Base-by-base conservation (phyloP, 768 basidiomycete species). In the Trametes sanguinea region DNA sequence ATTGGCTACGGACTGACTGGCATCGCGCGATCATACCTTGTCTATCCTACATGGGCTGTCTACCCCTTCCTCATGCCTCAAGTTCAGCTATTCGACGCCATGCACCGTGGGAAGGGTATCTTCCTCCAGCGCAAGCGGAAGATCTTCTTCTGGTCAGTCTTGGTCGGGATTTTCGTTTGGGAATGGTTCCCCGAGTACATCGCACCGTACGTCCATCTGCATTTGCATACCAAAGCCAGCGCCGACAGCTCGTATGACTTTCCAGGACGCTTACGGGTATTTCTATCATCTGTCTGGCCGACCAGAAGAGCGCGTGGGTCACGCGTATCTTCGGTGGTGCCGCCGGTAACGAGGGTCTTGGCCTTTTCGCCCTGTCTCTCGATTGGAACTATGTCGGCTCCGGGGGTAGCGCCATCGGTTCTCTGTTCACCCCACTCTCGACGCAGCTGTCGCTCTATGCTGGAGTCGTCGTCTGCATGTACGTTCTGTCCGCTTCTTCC, bases 331-430 rank as follows among this genome's bases (percentile, higher is more conserved):
- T 87, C 66, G 86, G 86, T 54, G 86, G 86, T 43, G 83, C 80
- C 42, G 80, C 83, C 35, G 84, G 84, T 40, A 86, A 87, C 60
- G 85, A 86, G 66, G 85, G 85, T 1, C 76, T 86, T 8, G 85
- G 85, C 9, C 69, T 81, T 48, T 80, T 87, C 50, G 78, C 85
- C 0, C 63, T 86, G 10, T 84, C 76, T 59, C 72, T 87, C 7
- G 85, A 87, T 61, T 87, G 86, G 85, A 81, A 83, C 60, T 81
- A 82, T 63, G 76, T 62, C 61, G 61, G 61, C 33, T 35, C 61
- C 4, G 61, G 61, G 8, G 61, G 61, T 40, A 13, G 33, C 81
- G 81, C 79, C 2, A 74, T 81, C 54, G 78, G 80, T 11, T 77
- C 77, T 27, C 71, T 78, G 10, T 71, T 69, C 64, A 71, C 64